A percentile compares a stretch with the other conserved stretches of the same genome.
phyloP scores from a whole-genome alignment of 2,329 filamentous ascomycete species.

The Epichloe bromicola region DNA sequence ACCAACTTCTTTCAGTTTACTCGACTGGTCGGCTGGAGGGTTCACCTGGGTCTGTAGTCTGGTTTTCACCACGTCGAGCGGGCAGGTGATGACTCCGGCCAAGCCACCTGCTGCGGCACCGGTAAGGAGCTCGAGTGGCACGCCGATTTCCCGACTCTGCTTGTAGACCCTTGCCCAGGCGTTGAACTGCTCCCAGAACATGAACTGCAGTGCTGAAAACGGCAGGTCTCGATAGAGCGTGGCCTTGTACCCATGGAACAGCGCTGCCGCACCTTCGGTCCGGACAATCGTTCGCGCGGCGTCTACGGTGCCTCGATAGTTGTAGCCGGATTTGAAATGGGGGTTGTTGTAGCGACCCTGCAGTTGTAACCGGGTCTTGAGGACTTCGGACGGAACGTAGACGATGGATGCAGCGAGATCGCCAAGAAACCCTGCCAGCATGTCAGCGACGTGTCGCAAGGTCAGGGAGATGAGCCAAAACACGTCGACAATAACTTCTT shows the following conservation, averaged over 20 bases:
- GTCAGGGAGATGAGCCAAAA: neutral
- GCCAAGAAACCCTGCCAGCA: slow-evolving; percentile 62
- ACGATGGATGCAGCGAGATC: slow-evolving; percentile 85
- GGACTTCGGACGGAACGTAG: slow-evolving; percentile 93
- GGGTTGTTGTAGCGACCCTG: slow-evolving; percentile 95
- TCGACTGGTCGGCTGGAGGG: slow-evolving; percentile 18
- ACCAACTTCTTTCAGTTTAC: slow-evolving; percentile 21
- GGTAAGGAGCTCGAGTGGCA: slow-evolving; percentile 75
- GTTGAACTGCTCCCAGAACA: slow-evolving; percentile 94
- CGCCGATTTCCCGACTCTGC: slow-evolving; percentile 70
- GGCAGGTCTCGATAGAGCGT: slow-evolving; percentile 89
- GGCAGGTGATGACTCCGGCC: slow-evolving; percentile 88
- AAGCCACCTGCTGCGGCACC: slow-evolving; percentile 83
- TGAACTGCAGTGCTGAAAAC: slow-evolving; percentile 92
- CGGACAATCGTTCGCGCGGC: slow-evolving; percentile 75
- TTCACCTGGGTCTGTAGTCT: slow-evolving; percentile 83
- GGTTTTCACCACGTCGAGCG: slow-evolving; percentile 94
- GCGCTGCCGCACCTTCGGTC: slow-evolving; percentile 67
- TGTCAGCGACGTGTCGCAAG: neutral
- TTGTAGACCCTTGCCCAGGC: slow-evolving; percentile 67
- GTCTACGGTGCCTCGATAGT: slow-evolving; percentile 77
- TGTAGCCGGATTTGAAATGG: slow-evolving; percentile 86
- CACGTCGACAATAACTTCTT: slow-evolving; percentile 12
- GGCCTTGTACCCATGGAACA: slow-evolving; percentile 96
- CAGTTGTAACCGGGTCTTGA: slow-evolving; percentile 92